Evolutionary conservation across 176 grass and related monocot genomes (phyloP).

Genomic region (Carex pumila): DNA sequence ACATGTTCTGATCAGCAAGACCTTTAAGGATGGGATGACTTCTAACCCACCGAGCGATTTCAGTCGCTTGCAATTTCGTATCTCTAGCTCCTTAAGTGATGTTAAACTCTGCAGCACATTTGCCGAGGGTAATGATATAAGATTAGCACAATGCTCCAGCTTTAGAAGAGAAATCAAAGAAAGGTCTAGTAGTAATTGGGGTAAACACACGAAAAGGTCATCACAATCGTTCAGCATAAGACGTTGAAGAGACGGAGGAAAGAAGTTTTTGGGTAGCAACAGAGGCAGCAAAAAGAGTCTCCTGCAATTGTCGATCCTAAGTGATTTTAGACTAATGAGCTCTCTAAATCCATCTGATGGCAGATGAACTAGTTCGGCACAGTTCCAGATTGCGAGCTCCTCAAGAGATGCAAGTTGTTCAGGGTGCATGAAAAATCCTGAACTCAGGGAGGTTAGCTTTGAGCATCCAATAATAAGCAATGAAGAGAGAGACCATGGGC

Average conservation of each 20-base stretch:
- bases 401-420: background rate
- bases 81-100: background rate
- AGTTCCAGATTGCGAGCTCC: background rate
- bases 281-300: background rate
- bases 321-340: background rate
- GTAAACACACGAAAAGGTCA: background rate
- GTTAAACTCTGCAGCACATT: background rate
- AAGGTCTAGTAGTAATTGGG: background rate
- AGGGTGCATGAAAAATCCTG: background rate
- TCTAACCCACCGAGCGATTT: conserved; percentile 10
- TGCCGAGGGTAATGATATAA: background rate
- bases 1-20: background rate
- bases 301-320: background rate
- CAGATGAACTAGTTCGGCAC: background rate
- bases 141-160: background rate
- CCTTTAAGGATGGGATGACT: background rate
- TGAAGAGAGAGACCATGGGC: background rate
- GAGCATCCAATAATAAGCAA: background rate
- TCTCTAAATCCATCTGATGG: background rate
- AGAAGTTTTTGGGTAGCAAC: background rate
- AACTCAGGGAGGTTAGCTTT: background rate
- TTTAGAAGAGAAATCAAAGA: background rate
- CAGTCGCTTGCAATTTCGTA: background rate
- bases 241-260: background rate
- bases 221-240: background rate